Evolutionary conservation across 176 grass and related monocot species (phyloP).

Genomic region (Oryza coarctata): DNA sequence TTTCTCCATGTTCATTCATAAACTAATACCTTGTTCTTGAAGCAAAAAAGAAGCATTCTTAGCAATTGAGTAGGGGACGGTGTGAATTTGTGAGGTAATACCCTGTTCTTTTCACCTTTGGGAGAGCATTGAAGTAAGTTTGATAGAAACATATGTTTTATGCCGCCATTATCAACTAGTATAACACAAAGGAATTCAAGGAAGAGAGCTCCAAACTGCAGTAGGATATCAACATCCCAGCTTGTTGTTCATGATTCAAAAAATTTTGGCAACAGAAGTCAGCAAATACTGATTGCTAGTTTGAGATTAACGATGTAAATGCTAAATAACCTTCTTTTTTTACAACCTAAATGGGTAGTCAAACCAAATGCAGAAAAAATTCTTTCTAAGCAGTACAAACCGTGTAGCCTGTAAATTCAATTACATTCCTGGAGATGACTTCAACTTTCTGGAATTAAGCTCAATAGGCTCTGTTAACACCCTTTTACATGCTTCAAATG

Average conservation of each 20-base stretch:
- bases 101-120: not conserved
- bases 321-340: not conserved
- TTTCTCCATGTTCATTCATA: not conserved
- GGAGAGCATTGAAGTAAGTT: not conserved
- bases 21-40: not conserved
- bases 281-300: not conserved
- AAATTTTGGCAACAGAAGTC: not conserved
- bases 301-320: not conserved
- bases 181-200: not conserved
- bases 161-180: not conserved
- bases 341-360: not conserved
- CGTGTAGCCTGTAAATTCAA: not conserved
- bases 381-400: not conserved
- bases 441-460: not conserved
- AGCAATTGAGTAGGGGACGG: not conserved
- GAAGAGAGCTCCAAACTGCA: not conserved
- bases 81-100: no score
- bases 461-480: not conserved
- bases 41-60: not conserved
- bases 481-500: not conserved
- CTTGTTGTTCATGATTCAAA: not conserved
- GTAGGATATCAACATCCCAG: not conserved
- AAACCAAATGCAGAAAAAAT: not conserved
- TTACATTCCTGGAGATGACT: not conserved
- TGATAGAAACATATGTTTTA: not conserved